Conservation (phyloP, 352 stramenopile species). For the Pythium sp. region DNA sequence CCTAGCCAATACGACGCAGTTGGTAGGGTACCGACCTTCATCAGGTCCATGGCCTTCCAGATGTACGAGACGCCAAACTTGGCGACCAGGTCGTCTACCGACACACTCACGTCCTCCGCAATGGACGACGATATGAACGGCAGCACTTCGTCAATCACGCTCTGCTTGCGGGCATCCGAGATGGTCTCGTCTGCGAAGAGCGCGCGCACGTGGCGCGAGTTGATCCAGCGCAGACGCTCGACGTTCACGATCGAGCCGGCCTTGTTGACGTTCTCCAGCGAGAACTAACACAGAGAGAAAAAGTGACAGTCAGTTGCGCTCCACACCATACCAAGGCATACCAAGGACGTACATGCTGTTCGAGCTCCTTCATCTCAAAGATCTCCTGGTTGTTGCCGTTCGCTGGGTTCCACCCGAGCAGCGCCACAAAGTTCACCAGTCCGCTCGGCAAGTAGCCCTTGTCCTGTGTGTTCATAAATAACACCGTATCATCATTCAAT, state of each 20-base stretch:
- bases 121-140: conserved; percentile 58
- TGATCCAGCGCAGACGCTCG: conserved; percentile 87
- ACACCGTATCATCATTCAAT: background rate
- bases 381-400: conserved; percentile 97
- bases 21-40: conserved; percentile 53
- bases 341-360: conserved; percentile 39
- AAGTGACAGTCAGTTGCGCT: background rate
- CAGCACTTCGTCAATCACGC: conserved; percentile 60
- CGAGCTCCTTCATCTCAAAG: conserved; percentile 92
- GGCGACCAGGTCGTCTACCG: conserved; percentile 29
- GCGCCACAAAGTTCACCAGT: conserved; percentile 97
- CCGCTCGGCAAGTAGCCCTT: conserved; percentile 95
- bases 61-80: conserved; percentile 69
- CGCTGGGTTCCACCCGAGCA: conserved; percentile 96
- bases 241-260: conserved; percentile 86
- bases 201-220: conserved; percentile 81
- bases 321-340: background rate
- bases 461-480: conserved; percentile 38
- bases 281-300: conserved; percentile 45
- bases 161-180: conserved; percentile 35
- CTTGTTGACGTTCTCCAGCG: conserved; percentile 87
- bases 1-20: background rate
- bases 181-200: conserved; percentile 59
- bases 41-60: conserved; percentile 72
- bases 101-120: background rate